phyloP scores from a whole-genome alignment of 768 basidiomycete genomes.

The Lentinula edodes region DNA sequence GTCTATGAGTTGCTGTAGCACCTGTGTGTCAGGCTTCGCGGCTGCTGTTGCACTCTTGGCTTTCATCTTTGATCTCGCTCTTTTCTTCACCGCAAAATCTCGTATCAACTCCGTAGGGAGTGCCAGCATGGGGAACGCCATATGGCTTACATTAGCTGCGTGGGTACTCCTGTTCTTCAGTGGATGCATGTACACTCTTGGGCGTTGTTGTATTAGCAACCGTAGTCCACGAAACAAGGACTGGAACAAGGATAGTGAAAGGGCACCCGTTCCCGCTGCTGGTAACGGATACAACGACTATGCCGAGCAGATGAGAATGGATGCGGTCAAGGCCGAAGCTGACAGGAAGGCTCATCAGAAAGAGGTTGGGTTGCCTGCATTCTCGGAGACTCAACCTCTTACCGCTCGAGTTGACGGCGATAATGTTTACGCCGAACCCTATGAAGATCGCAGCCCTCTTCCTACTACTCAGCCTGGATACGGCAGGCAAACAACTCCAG shows the following conservation, averaged over 20 bases:
- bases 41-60: conserved; percentile 76
- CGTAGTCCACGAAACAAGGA: conserved; percentile 34
- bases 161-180: conserved; percentile 86
- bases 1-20: conserved; percentile 80
- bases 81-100: conserved; percentile 86
- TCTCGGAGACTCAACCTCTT: conserved; percentile 71
- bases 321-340: conserved; percentile 82
- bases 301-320: conserved; percentile 68
- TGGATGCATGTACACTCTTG: conserved; percentile 81
- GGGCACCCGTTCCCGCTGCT: conserved; percentile 10
- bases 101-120: conserved; percentile 77
- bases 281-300: conserved; percentile 27
- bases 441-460: conserved; percentile 20
- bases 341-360: conserved; percentile 72
- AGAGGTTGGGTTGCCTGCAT: conserved; percentile 67
- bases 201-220: conserved; percentile 76
- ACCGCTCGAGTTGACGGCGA: conserved; percentile 54
- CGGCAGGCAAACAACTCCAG: conserved; percentile 24
- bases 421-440: conserved; percentile 43
- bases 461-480: conserved; percentile 22
- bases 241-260: conserved; percentile 30
- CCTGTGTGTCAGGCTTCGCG: conserved; percentile 75
- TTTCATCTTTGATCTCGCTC: conserved; percentile 87
- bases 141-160: conserved; percentile 88
- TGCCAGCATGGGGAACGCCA: conserved; percentile 79